These are phyloP conservation scores for Penicillium occitanis DNA, from an alignment of 2,329 filamentous ascomycete species.

Conservation along the genomic window DNA sequence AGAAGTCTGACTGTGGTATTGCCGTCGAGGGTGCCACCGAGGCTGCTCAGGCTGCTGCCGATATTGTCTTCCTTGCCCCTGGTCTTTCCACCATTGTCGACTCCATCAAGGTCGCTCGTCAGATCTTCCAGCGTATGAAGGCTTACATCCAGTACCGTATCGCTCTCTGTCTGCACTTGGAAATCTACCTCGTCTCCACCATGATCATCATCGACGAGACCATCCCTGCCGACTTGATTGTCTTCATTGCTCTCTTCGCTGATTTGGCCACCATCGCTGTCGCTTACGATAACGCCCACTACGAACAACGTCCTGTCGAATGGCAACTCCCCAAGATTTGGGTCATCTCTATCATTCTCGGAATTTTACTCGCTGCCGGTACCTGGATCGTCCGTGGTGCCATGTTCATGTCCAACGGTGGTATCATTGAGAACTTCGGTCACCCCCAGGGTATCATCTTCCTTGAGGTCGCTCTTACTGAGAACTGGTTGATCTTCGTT, in stretches of 20 bases:
- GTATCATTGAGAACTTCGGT: slow-evolving; percentile 69
- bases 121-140: slow-evolving; percentile 73
- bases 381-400: slow-evolving; percentile 70
- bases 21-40: slow-evolving; percentile 67
- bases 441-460: slow-evolving; percentile 73
- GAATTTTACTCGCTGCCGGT: slow-evolving; percentile 62
- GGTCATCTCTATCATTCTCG: slow-evolving; percentile 59
- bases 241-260: slow-evolving; percentile 72
- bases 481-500: slow-evolving; percentile 95
- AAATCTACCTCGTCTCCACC: slow-evolving; percentile 69
- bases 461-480: slow-evolving; percentile 80
- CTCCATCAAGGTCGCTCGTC: slow-evolving; percentile 66
- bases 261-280: slow-evolving; percentile 73
- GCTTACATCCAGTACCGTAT: slow-evolving; percentile 72
- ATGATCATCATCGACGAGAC: slow-evolving; percentile 76
- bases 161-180: slow-evolving; percentile 66
- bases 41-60: slow-evolving; percentile 66
- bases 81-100: slow-evolving; percentile 66
- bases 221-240: slow-evolving; percentile 66
- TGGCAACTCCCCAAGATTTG: slow-evolving; percentile 76
- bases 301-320: slow-evolving; percentile 68
- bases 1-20: slow-evolving; percentile 69
- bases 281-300: slow-evolving; percentile 72
- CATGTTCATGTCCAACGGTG: slow-evolving; percentile 64
- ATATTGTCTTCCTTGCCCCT: slow-evolving; percentile 70